Percentiles rank a stretch among this genome's conserved stretches.
Evolutionary conservation across 768 basidiomycete genomes (phyloP).

Genomic region (Naganishia antarctica): DNA sequence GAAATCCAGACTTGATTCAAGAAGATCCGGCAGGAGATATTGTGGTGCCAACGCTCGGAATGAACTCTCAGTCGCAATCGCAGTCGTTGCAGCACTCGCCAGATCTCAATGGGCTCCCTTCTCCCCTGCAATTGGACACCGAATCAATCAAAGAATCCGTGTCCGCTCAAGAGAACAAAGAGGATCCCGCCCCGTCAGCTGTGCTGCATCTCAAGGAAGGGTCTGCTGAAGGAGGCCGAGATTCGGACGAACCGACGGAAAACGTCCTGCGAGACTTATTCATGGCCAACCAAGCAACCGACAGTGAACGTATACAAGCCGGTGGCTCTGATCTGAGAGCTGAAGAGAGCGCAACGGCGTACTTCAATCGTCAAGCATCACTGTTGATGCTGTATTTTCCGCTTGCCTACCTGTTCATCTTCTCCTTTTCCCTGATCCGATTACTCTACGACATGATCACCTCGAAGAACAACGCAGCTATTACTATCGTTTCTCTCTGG

Average conservation of each 20-base stretch:
- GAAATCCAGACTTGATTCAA: neutral
- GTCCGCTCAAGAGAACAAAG: neutral
- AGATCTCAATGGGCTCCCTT: neutral
- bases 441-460: slow-evolving; percentile 46
- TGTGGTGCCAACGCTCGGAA: neutral
- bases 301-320: slow-evolving; percentile 16
- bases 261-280: slow-evolving; percentile 45
- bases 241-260: neutral
- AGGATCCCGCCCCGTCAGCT: neutral
- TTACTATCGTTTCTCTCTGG: slow-evolving; percentile 41
- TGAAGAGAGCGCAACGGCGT: slow-evolving; percentile 42
- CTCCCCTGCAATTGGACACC: neutral
- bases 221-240: neutral
- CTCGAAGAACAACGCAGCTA: slow-evolving; percentile 28
- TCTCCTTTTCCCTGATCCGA: slow-evolving; percentile 43
- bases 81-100: neutral
- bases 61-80: neutral
- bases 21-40: neutral
- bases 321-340: slow-evolving; percentile 13
- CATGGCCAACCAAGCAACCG: slow-evolving; percentile 34
- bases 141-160: neutral
- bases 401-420: slow-evolving; percentile 44
- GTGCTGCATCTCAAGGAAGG: neutral
- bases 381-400: slow-evolving; percentile 49
- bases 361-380: slow-evolving; percentile 48